Percentiles rank a stretch among this genome's conserved stretches.
These are phyloP conservation scores for Hevea brasiliensis DNA, from an alignment of 345 rosid genomes.

Conservation along the genomic window DNA sequence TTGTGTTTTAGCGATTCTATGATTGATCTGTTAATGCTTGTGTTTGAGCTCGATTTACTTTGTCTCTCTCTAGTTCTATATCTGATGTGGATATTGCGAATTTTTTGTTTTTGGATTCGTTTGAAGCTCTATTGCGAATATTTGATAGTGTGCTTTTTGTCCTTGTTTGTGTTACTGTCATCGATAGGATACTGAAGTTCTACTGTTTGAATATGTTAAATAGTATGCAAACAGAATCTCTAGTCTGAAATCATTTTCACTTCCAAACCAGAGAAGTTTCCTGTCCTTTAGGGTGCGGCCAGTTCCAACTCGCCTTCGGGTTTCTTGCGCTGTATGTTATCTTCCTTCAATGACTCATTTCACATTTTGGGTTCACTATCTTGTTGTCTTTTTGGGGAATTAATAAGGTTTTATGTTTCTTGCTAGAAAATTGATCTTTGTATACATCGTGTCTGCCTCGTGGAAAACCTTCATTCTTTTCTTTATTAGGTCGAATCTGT, in stretches of 20 bases:
- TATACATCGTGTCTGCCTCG: background rate
- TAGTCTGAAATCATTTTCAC: conserved; percentile 18
- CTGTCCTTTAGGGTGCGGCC: conserved; percentile 21
- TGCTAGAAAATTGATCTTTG: no score
- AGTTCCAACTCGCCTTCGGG: conserved; percentile 40
- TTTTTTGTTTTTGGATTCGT: background rate
- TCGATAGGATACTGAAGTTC: background rate
- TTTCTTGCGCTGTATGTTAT: conserved; percentile 59
- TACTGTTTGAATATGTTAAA: background rate
- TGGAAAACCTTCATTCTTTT: background rate
- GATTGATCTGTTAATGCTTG: conserved; percentile 16
- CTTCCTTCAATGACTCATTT: background rate
- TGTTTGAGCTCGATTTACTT: background rate
- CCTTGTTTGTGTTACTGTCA: background rate
- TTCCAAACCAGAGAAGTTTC: conserved; percentile 12
- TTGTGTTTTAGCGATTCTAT: background rate
- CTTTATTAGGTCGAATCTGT: background rate
- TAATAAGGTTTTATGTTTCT: background rate
- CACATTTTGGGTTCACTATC: background rate
- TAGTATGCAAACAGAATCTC: conserved; percentile 21
- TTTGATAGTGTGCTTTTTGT: no score
- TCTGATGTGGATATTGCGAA: background rate
- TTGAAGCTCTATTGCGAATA: background rate
- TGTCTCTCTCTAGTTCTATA: background rate
- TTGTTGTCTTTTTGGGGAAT: background rate